Percentiles rank a stretch among this genome's conserved stretches.
Conservation (phyloP, 129 eudicot genomes). For the Artemisia annua region DNA sequence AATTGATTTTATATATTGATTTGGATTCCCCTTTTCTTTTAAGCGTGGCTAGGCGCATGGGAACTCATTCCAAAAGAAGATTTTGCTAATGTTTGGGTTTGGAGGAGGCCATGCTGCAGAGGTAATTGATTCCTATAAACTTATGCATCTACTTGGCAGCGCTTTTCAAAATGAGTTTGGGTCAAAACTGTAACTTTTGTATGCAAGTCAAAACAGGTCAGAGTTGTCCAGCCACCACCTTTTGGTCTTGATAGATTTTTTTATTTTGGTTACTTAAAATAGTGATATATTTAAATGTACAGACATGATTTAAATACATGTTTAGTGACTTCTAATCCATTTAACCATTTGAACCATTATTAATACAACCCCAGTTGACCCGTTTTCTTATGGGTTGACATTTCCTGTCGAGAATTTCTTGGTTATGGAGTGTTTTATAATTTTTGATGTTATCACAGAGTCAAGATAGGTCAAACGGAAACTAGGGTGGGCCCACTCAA, state of each 20-base stretch:
- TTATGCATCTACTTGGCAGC: background rate
- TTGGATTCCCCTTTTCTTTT: constrained; percentile 1
- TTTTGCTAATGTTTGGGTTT: constrained; percentile 77
- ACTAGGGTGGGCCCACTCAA: constrained; percentile 94
- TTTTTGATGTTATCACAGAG: constrained; percentile 26
- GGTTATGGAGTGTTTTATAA: constrained; percentile 4
- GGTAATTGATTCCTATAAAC: constrained; percentile 42
- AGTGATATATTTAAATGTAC: background rate
- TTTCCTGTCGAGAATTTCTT: background rate
- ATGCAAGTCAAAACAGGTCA: background rate
- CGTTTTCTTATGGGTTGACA: background rate
- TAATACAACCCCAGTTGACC: background rate
- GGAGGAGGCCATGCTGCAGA: constrained; percentile 71
- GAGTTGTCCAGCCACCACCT: background rate
- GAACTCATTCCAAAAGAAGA: constrained; percentile 94
- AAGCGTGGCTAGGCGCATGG: constrained; percentile 67
- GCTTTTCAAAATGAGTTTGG: background rate
- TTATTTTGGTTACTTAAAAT: background rate
- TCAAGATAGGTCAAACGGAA: constrained; percentile 56
- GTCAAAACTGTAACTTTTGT: background rate
- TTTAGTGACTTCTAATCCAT: background rate
- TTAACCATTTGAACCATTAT: background rate
- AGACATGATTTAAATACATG: background rate
- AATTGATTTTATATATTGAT: background rate
- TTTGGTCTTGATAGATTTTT: background rate